Evolutionary conservation across 78 protist genomes (phyloP).

Genomic region (Protostelium mycophagum): DNA sequence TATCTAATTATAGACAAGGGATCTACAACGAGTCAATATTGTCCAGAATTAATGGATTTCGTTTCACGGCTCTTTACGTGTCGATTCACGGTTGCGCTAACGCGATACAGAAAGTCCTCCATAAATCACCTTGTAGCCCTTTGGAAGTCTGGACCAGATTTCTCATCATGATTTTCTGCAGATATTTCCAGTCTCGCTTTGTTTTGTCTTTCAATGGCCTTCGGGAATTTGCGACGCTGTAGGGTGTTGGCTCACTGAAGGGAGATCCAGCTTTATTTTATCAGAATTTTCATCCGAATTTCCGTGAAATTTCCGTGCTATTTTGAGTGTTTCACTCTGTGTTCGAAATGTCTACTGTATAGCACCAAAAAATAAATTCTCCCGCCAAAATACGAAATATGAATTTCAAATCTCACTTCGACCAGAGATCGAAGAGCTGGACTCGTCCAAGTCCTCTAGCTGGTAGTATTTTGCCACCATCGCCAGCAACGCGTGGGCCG

Average conservation of each 20-base stretch:
- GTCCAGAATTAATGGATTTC: neutral
- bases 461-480: conserved; percentile 30
- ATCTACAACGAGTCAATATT: neutral
- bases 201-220: neutral
- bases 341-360: too few species aligned
- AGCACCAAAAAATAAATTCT: too few species aligned
- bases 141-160: neutral
- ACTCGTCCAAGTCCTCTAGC: conserved; percentile 28
- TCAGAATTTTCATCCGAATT: too few species aligned
- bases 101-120: too few species aligned
- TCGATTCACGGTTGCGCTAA: too few species aligned
- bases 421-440: neutral
- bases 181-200: neutral
- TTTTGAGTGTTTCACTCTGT: too few species aligned
- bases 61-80: too few species aligned
- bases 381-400: neutral
- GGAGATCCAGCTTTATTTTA: neutral
- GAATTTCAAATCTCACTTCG: neutral
- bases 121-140: neutral
- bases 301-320: too few species aligned
- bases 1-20: neutral
- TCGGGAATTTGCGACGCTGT: neutral
- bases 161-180: neutral
- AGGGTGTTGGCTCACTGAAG: neutral
- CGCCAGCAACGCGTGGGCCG: conserved; percentile 19